Conservation (phyloP, 2,329 filamentous ascomycete species). For the Aspergillus intermedius region DNA sequence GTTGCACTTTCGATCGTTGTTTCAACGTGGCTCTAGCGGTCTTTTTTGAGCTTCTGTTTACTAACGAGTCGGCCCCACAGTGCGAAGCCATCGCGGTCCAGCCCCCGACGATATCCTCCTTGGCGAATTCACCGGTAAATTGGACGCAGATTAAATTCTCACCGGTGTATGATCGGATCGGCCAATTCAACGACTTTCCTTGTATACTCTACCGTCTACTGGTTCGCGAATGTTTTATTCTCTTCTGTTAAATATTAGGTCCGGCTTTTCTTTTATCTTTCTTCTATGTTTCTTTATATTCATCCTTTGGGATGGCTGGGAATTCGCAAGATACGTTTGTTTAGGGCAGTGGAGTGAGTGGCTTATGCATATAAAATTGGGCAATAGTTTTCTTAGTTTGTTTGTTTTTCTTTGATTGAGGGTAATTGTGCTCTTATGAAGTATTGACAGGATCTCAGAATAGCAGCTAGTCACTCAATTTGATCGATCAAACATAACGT, state of each 20-base stretch:
- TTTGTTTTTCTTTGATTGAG: constrained; percentile 1
- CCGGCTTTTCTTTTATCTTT: no score
- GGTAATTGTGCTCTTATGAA: not conserved
- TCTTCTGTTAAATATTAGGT: no score
- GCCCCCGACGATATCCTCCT: constrained; percentile 65
- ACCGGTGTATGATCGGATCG: no score
- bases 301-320: no score
- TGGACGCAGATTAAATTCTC: constrained; percentile 49
- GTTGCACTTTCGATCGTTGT: not conserved
- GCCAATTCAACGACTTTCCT: no score
- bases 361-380: not conserved
- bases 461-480: not conserved
- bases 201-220: no score
- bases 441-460: not conserved
- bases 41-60: constrained; percentile 4
- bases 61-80: constrained; percentile 27
- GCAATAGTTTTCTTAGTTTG: constrained; percentile 2
- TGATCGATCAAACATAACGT: not conserved
- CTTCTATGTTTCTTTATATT: no score
- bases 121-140: constrained; percentile 63
- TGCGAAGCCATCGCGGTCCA: constrained; percentile 50
- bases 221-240: no score
- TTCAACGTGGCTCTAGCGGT: not conserved
- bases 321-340: no score
- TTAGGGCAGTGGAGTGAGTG: not conserved